A percentile compares a stretch with the other conserved stretches of the same genome.
Conservation (phyloP, 306 rosid genomes). For the Castanospermum australe region DNA sequence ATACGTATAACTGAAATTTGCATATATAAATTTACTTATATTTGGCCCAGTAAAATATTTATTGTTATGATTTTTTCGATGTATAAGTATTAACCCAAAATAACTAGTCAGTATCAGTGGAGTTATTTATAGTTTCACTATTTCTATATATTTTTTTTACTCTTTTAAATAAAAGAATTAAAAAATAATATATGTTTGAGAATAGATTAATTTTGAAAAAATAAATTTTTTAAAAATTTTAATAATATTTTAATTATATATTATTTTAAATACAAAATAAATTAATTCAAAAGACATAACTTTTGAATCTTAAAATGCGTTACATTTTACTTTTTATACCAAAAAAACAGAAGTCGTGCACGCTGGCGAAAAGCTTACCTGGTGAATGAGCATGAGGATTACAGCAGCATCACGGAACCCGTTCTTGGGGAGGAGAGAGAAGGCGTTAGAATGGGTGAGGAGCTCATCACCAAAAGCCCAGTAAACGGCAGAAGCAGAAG, state of each 20-base stretch:
- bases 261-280: too few relatives aligned
- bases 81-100: not conserved
- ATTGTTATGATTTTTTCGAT: not conserved
- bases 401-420: constrained; percentile 85
- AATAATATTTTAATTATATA: too few relatives aligned
- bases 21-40: too few relatives aligned
- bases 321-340: not conserved
- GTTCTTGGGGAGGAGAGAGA: constrained; percentile 84
- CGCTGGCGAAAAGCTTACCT: constrained; percentile 43
- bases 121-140: not conserved
- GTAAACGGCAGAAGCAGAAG: constrained; percentile 81
- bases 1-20: too few relatives aligned
- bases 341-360: not conserved
- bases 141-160: not conserved
- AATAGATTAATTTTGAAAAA: too few relatives aligned
- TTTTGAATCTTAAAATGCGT: too few relatives aligned
- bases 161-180: not conserved
- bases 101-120: not conserved
- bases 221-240: too few relatives aligned
- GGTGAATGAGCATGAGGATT: constrained; percentile 91
- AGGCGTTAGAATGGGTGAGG: constrained; percentile 87
- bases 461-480: constrained; percentile 96
- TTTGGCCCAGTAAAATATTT: not conserved
- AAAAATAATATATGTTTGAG: too few relatives aligned
- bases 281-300: too few relatives aligned